Evolutionary conservation across 345 rosid genomes (phyloP).

Genomic region (Pistacia atlantica): DNA sequence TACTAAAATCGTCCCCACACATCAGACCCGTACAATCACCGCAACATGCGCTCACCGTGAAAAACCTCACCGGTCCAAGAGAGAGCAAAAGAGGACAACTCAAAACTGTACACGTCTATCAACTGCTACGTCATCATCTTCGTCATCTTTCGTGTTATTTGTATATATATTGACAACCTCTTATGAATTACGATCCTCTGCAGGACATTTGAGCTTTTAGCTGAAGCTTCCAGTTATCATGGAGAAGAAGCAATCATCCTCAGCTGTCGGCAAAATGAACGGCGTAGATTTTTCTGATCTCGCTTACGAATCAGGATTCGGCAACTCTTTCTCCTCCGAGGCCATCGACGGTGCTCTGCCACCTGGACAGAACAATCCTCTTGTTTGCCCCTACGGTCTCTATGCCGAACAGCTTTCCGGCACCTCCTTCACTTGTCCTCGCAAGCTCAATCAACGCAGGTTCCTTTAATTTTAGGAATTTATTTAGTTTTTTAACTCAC

Average conservation of each 20-base stretch:
- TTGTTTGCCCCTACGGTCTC: constrained; percentile 81
- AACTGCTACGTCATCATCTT: constrained; percentile 3
- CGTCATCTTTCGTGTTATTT: background rate
- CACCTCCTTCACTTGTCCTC: constrained; percentile 92
- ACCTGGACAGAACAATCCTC: constrained; percentile 81
- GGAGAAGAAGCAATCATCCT: constrained; percentile 17
- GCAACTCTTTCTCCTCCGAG: constrained; percentile 76
- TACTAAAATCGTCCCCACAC: no score
- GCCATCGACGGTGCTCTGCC: constrained; percentile 84
- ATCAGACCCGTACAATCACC: no score
- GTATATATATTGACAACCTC: background rate
- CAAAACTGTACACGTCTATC: background rate
- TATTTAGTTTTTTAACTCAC: background rate
- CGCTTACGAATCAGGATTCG: constrained; percentile 66
- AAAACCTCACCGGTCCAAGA: no score
- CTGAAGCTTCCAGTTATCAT: background rate
- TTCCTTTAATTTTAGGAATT: constrained; percentile 1
- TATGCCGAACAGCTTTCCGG: constrained; percentile 99
- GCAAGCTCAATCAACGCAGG: constrained; percentile 82
- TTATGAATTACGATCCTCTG: background rate
- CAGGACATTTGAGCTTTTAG: background rate
- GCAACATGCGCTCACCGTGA: no score
- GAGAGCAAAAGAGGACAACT: no score
- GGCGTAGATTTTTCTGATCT: constrained; percentile 33
- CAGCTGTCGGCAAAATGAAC: background rate